Evolutionary conservation across 2,329 filamentous ascomycete genomes (phyloP).

Genomic region (Helotiales sp.): DNA sequence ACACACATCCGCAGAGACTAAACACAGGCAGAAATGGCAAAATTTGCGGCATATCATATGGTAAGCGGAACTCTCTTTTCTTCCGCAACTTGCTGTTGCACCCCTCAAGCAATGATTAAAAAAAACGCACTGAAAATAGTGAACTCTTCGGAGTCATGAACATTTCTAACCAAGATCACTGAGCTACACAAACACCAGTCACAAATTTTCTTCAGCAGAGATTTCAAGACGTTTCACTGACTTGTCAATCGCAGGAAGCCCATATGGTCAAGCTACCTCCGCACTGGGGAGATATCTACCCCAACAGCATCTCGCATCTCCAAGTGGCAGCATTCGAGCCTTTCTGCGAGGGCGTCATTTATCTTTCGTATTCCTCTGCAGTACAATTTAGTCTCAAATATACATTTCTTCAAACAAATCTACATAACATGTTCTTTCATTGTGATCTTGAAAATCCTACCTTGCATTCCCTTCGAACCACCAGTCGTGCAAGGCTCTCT

Average conservation of each 20-base stretch:
- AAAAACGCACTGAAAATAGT: slow-evolving; percentile 47
- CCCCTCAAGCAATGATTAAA: slow-evolving; percentile 42
- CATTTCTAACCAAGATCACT: slow-evolving; percentile 47
- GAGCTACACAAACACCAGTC: slow-evolving; percentile 31
- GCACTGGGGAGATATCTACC: no score
- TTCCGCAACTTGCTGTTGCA: background rate
- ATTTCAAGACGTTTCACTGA: slow-evolving; percentile 15
- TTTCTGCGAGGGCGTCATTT: no score
- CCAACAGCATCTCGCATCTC: background rate
- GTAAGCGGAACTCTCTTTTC: slow-evolving; percentile 24
- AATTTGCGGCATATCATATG: slow-evolving; percentile 1
- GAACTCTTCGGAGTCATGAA: slow-evolving; percentile 42
- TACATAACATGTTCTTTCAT: background rate
- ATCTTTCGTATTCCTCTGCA: background rate
- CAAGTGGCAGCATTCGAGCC: background rate
- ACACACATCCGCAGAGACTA: background rate
- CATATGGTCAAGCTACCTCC: background rate
- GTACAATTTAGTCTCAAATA: background rate
- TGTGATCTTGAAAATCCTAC: background rate
- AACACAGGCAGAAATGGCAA: background rate
- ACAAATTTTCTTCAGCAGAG: background rate
- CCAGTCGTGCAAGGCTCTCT: no score
- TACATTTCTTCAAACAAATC: background rate
- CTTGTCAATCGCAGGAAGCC: slow-evolving; percentile 17
- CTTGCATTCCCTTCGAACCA: background rate